Evolutionary conservation across 768 basidiomycete genomes (phyloP).

Genomic region (Pulveroboletus sp.): DNA sequence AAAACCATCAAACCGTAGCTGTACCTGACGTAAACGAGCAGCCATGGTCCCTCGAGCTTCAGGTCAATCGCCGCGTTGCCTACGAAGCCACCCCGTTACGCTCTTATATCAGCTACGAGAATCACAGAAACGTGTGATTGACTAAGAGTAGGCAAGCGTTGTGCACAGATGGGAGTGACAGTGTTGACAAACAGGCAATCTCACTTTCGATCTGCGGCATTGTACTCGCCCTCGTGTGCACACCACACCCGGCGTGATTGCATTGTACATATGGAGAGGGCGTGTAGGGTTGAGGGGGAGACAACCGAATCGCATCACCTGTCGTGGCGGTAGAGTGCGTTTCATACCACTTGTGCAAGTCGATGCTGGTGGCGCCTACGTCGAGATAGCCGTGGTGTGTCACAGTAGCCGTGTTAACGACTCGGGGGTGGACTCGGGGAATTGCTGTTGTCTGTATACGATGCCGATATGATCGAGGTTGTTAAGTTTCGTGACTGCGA

Average conservation of each 20-base stretch:
- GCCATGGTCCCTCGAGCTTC: background rate
- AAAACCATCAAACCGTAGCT: background rate
- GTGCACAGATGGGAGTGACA: background rate
- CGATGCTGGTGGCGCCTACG: background rate
- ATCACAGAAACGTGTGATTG: background rate
- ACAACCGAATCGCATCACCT: conserved; percentile 2
- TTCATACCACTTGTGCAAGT: background rate
- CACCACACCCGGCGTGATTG: background rate
- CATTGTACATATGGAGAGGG: conserved; percentile 10
- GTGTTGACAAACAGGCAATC: background rate
- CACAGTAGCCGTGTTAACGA: conserved; percentile 2
- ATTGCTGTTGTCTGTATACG: background rate
- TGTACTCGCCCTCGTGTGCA: conserved; percentile 4
- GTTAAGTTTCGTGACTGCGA: background rate
- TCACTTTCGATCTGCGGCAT: background rate
- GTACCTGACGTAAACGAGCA: conserved; percentile 1
- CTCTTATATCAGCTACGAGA: background rate
- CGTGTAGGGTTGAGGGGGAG: conserved; percentile 12
- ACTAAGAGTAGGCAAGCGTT: background rate
- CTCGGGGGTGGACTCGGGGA: background rate
- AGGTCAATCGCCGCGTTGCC: background rate
- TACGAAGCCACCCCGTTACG: background rate
- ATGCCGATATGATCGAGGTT: background rate
- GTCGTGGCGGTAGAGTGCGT: background rate
- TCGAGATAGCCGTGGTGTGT: background rate